Base-by-base conservation (phyloP, 2,329 filamentous ascomycete genomes). In the Atkinsonella hypoxylon region DNA sequence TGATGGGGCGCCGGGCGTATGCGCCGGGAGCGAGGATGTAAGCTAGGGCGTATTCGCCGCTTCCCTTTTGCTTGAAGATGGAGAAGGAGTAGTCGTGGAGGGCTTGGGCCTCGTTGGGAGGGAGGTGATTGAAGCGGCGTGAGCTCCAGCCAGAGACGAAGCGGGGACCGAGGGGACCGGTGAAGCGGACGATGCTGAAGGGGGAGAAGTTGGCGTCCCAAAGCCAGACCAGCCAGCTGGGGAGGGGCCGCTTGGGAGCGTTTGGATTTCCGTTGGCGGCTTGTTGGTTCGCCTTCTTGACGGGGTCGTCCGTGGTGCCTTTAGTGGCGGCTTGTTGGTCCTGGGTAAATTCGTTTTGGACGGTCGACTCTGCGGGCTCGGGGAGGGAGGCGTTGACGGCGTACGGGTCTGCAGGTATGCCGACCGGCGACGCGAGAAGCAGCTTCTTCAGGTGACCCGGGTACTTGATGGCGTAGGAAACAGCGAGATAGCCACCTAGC, bases 171-270 rank as follows among this genome's bases (percentile, higher is more conserved):
- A 98, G 72, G 0, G 93, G 93, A 0, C 93, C 93, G 1, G 88
- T 78, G 74, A 89, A 84, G 53, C 93, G 86, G 13, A 98, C 81
- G 46, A 98, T 73, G 57, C 84, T 91, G 67, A 98, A 98, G 7
- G 93, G 93, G 0, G 90, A 96, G 56, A 97, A 81, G 63, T 98
- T 98, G 58, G 89, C 87, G 58, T 98, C 93, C 93, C 93, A 98
- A 4, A 98, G 79, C 70, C 90, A 96, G 51, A 83, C 82, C 18
- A 97, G 73, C 90, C 91, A 96, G 66, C 84, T 82, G 0, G 90
- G 89, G 2, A 93, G 67, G 2, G 82, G 84, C 13, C 79, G 69
- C 57, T 71, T 67, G 39, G 68, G 70, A 13, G 59, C 59, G n/a
- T 58, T 56, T 11, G 51, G 62, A 51, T 52, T 20, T 43, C 38